phyloP scores from a whole-genome alignment of 495 filamentous ascomycete species.

The Daldinia childiae region DNA sequence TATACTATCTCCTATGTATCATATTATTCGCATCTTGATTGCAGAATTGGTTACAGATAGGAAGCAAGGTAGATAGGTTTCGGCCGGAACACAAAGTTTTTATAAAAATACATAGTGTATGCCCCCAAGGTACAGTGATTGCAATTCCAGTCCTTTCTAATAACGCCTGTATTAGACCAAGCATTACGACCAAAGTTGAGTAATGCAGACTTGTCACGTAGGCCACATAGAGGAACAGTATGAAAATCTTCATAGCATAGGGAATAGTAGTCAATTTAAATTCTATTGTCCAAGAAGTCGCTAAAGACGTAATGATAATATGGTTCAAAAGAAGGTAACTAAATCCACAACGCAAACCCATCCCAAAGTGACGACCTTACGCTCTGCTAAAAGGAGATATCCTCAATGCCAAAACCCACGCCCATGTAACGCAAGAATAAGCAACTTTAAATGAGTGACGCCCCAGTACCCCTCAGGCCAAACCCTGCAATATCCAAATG shows the following conservation, averaged over 20 bases:
- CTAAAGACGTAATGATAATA: background rate
- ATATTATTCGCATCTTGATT: too few species aligned
- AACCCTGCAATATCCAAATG: background rate
- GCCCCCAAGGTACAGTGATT: background rate
- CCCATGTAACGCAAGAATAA: background rate
- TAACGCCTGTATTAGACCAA: background rate
- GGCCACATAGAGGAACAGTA: background rate
- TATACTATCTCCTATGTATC: too few species aligned
- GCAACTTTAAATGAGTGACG: conserved; percentile 2
- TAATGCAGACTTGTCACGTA: background rate
- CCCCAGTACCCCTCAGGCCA: background rate
- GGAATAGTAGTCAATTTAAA: background rate
- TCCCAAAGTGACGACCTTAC: background rate
- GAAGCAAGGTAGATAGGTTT: background rate
- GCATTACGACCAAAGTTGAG: background rate
- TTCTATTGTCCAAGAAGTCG: background rate
- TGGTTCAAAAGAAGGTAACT: conserved; percentile 5
- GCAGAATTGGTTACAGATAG: too few species aligned
- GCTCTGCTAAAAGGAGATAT: background rate
- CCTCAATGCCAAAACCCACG: conserved; percentile 8
- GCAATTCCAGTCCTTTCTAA: background rate
- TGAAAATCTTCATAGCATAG: background rate
- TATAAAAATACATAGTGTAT: too few species aligned
- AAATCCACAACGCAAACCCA: conserved; percentile 16
- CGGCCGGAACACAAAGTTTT: background rate